These are phyloP conservation scores for Sarcomyxa edulis DNA, from an alignment of 768 basidiomycete genomes.

Conservation along the genomic window DNA sequence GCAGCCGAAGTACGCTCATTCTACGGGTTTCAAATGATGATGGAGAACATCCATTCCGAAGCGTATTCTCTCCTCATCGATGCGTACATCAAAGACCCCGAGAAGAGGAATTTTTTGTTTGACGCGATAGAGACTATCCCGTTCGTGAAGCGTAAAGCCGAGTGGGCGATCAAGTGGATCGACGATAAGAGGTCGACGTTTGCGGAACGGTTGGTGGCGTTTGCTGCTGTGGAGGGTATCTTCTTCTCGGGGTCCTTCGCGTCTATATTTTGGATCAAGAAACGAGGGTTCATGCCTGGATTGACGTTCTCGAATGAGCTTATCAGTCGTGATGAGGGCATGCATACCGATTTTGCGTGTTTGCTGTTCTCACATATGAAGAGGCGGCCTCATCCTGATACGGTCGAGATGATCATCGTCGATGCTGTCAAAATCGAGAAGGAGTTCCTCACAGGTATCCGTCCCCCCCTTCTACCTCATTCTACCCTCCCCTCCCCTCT, in stretches of 20 bases:
- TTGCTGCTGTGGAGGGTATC: conserved; percentile 94
- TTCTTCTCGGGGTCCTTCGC: conserved; percentile 96
- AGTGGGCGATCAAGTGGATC: conserved; percentile 96
- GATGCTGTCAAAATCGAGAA: conserved; percentile 87
- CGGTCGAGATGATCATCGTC: conserved; percentile 62
- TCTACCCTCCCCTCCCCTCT: not conserved
- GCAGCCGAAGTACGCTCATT: conserved; percentile 91
- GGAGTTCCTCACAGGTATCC: conserved; percentile 77
- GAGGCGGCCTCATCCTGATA: conserved; percentile 75
- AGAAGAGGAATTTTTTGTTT: conserved; percentile 76
- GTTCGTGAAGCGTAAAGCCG: conserved; percentile 86
- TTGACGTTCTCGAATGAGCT: conserved; percentile 84
- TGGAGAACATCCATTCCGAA: conserved; percentile 97
- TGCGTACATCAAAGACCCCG: conserved; percentile 83
- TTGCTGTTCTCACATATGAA: conserved; percentile 67
- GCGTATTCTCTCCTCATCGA: conserved; percentile 96
- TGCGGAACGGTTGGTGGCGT: conserved; percentile 85
- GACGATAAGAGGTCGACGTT: conserved; percentile 76
- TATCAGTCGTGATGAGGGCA: conserved; percentile 79
- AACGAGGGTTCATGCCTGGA: conserved; percentile 93
- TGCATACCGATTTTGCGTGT: conserved; percentile 85
- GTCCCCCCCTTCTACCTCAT: conserved; percentile 9
- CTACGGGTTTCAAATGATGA: conserved; percentile 99
- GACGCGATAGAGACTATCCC: conserved; percentile 93
- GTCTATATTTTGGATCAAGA: conserved; percentile 96